Evolutionary conservation across 1,284 basidiomycete genomes (phyloP).

Genomic region (Ustilago xerochloae): DNA sequence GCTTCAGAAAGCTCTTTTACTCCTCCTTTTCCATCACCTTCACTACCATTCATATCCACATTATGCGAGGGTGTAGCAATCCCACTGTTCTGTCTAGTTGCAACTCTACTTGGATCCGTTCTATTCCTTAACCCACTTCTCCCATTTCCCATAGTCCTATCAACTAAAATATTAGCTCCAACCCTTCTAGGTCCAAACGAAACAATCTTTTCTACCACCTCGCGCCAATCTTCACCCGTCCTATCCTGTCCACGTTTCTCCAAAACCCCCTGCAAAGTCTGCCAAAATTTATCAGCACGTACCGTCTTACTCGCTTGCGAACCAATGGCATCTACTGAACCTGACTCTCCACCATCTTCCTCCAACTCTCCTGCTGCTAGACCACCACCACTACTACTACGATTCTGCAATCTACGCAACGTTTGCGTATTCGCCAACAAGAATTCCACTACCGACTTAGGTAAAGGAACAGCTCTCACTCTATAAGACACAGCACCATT

Average conservation of each 20-base stretch:
- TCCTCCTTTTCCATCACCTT: slow-evolving; percentile 4
- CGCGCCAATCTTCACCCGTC: slow-evolving; percentile 83
- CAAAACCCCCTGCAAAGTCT: slow-evolving; percentile 76
- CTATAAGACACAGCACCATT: slow-evolving; percentile 83
- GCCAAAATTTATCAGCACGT: slow-evolving; percentile 79
- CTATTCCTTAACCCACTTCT: slow-evolving; percentile 22
- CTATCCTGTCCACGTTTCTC: slow-evolving; percentile 68
- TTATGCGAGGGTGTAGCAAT: slow-evolving; percentile 25
- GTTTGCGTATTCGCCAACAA: slow-evolving; percentile 78
- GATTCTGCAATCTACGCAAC: slow-evolving; percentile 62
- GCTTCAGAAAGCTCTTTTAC: slow-evolving; percentile 29
- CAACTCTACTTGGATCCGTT: slow-evolving; percentile 28
- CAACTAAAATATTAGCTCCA: slow-evolving; percentile 88
- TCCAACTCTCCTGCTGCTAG: too few species aligned
- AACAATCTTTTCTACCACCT: slow-evolving; percentile 81
- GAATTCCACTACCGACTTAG: slow-evolving; percentile 77
- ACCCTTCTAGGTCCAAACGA: slow-evolving; percentile 89
- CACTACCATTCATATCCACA: neutral
- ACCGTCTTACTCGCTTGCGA: slow-evolving; percentile 52
- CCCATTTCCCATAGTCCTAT: slow-evolving; percentile 69
- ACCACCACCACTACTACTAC: slow-evolving; percentile 47
- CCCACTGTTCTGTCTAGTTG: slow-evolving; percentile 26
- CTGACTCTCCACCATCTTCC: slow-evolving; percentile 25
- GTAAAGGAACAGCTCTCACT: slow-evolving; percentile 84
- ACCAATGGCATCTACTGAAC: slow-evolving; percentile 26